A percentile compares a stretch with the other conserved stretches of the same genome.
phyloP scores from a whole-genome alignment of 345 rosid genomes.

The Gossypium herbaceum region DNA sequence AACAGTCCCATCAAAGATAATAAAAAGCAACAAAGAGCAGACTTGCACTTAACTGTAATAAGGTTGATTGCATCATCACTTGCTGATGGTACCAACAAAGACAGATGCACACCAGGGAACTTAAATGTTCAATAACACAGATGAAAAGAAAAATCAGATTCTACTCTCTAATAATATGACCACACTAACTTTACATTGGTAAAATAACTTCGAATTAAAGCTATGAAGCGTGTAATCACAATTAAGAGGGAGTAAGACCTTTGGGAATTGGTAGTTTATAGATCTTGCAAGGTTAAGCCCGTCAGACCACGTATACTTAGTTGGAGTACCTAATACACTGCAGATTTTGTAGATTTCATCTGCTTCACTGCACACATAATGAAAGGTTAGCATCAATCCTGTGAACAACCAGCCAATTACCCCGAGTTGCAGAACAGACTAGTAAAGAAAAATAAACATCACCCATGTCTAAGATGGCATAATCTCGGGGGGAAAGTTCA shows the following conservation, averaged over 20 bases:
- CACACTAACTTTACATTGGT: not conserved
- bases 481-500: not conserved
- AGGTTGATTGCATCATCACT: slow-evolving; percentile 16
- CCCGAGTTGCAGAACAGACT: not conserved
- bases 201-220: not conserved
- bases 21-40: not conserved
- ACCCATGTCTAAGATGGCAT: not conserved
- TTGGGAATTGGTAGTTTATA: slow-evolving; percentile 77
- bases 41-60: slow-evolving; percentile 17
- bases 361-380: slow-evolving; percentile 63
- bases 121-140: not conserved
- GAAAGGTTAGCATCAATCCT: not conserved
- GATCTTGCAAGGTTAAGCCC: slow-evolving; percentile 82
- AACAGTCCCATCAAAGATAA: not conserved
- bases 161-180: not conserved
- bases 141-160: no score
- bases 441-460: not conserved
- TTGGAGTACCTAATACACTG: slow-evolving; percentile 80
- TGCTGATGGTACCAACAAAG: slow-evolving; percentile 16
- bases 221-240: not conserved
- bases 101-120: slow-evolving; percentile 16
- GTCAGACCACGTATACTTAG: slow-evolving; percentile 68
- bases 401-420: not conserved
- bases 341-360: slow-evolving; percentile 97
- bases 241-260: slow-evolving; percentile 30